These are phyloP conservation scores for Kokia cookei DNA, from an alignment of 441 rosid genomes.

Conservation along the genomic window DNA sequence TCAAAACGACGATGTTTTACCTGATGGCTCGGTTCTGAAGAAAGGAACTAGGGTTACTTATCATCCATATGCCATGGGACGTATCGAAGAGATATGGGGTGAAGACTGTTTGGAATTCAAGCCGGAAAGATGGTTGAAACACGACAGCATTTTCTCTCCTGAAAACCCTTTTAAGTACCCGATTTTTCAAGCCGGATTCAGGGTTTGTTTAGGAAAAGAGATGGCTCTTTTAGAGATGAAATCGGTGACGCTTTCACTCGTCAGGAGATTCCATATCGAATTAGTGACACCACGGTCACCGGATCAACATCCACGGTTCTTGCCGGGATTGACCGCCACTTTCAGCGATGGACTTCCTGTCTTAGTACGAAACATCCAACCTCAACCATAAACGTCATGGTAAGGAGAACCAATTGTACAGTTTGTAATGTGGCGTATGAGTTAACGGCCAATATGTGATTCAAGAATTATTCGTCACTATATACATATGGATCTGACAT, in stretches of 20 bases:
- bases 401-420: not conserved
- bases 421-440: not conserved
- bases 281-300: constrained; percentile 1
- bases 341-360: constrained; percentile 45
- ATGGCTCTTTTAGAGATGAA: constrained; percentile 34
- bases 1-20: constrained; percentile 18
- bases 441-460: not conserved
- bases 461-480: not conserved
- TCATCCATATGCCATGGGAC: constrained; percentile 35
- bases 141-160: constrained; percentile 12
- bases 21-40: constrained; percentile 27
- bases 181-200: constrained; percentile 29
- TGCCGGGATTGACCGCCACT: constrained; percentile 53
- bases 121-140: constrained; percentile 31
- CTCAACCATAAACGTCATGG: not conserved
- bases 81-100: constrained; percentile 30
- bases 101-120: constrained; percentile 24
- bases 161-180: constrained; percentile 30
- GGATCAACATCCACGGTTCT: constrained; percentile 26
- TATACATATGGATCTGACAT: not conserved
- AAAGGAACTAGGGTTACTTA: constrained; percentile 34
- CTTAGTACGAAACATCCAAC: constrained; percentile 11
- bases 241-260: constrained; percentile 26
- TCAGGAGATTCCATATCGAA: constrained; percentile 29
- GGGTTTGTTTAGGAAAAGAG: constrained; percentile 38